A percentile compares a stretch with the other conserved stretches of the same genome.
Conservation (phyloP, 192 early-diverging fungal species). For the Chytriomyces sp. region DNA sequence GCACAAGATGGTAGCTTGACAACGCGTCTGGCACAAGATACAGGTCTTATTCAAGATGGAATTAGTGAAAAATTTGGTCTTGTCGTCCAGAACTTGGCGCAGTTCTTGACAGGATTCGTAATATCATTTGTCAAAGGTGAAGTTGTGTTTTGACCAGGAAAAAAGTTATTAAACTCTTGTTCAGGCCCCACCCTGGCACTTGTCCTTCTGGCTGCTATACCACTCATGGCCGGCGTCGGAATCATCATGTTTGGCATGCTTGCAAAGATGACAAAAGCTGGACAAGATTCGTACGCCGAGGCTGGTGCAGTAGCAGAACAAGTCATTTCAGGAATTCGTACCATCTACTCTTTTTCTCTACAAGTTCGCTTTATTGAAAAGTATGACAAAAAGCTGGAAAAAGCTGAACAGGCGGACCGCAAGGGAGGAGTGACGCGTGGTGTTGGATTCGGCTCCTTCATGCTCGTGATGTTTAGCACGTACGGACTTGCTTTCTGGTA, state of each 20-base stretch:
- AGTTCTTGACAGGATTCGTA: conserved; percentile 52
- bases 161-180: background rate
- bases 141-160: no score
- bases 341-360: conserved; percentile 82
- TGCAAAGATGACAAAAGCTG: conserved; percentile 62
- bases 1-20: conserved; percentile 50
- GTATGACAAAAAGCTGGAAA: conserved; percentile 66
- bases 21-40: conserved; percentile 49
- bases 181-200: conserved; percentile 22
- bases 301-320: conserved; percentile 88
- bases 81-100: conserved; percentile 38
- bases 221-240: conserved; percentile 51
- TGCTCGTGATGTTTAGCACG: conserved; percentile 72
- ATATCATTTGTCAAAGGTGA: conserved; percentile 65
- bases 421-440: conserved; percentile 62
- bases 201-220: conserved; percentile 18
- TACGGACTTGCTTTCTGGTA: conserved; percentile 89
- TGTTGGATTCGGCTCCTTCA: conserved; percentile 72
- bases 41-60: conserved; percentile 54
- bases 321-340: conserved; percentile 80
- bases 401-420: conserved; percentile 66
- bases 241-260: conserved; percentile 77
- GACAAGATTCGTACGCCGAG: conserved; percentile 69
- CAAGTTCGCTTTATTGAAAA: conserved; percentile 68
- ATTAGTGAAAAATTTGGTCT: conserved; percentile 58